Evolutionary conservation across 495 filamentous ascomycete genomes (phyloP).

Genomic region (Trichoderma orchidacearum): DNA sequence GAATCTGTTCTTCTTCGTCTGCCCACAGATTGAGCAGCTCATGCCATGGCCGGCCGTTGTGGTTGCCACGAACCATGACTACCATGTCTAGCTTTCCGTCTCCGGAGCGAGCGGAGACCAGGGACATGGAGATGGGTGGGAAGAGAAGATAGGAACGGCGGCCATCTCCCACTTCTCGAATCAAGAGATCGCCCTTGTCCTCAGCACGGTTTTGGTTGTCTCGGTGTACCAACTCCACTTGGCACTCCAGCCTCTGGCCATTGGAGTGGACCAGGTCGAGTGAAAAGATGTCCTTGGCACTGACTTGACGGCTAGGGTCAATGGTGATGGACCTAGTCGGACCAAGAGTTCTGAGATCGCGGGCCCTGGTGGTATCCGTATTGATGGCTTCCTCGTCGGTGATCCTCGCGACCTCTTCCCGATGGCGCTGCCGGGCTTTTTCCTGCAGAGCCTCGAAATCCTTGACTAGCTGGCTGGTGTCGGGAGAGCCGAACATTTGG

Average conservation of each 20-base stretch:
- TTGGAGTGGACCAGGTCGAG: slow-evolving; percentile 77
- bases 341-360: slow-evolving; percentile 64
- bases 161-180: slow-evolving; percentile 70
- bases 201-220: slow-evolving; percentile 46
- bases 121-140: slow-evolving; percentile 55
- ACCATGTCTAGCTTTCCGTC: slow-evolving; percentile 58
- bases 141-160: slow-evolving; percentile 77
- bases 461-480: slow-evolving; percentile 14
- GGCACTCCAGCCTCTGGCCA: slow-evolving; percentile 77
- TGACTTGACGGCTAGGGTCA: slow-evolving; percentile 60
- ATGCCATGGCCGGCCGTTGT: slow-evolving; percentile 54
- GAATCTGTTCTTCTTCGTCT: slow-evolving; percentile 57
- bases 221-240: slow-evolving; percentile 74
- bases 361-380: slow-evolving; percentile 64
- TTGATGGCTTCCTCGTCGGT: slow-evolving; percentile 81
- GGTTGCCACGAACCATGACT: slow-evolving; percentile 66
- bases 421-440: slow-evolving; percentile 61
- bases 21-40: slow-evolving; percentile 63
- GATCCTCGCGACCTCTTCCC: slow-evolving; percentile 74
- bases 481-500: slow-evolving; percentile 13
- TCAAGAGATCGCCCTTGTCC: slow-evolving; percentile 66
- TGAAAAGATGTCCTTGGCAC: slow-evolving; percentile 78
- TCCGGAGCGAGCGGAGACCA: slow-evolving; percentile 68
- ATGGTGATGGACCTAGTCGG: slow-evolving; percentile 56
- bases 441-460: slow-evolving; percentile 58